Conservation (phyloP, 345 rosid species). For the Pugionium dolabratum region DNA sequence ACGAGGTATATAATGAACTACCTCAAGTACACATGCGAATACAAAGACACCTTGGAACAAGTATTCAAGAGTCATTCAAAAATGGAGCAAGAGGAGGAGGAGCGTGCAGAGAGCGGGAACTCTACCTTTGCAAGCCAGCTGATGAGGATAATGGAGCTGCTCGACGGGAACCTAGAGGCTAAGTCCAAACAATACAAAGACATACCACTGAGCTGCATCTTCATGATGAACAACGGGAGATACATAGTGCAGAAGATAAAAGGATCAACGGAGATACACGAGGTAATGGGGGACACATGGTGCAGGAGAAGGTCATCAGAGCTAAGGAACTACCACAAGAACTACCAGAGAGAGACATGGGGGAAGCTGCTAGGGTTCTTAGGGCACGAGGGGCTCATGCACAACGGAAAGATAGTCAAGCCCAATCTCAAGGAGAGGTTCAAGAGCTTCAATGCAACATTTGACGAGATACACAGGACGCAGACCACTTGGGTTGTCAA, state of each 20-base stretch:
- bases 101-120: conserved; percentile 21
- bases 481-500: not conserved
- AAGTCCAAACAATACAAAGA: conserved; percentile 79
- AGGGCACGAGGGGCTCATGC: not conserved
- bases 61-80: conserved; percentile 71
- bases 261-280: conserved; percentile 61
- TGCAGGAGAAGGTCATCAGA: conserved; percentile 70
- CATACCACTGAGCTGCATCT: conserved; percentile 61
- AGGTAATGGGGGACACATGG: conserved; percentile 71
- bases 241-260: conserved; percentile 83
- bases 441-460: not conserved
- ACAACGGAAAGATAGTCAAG: not conserved
- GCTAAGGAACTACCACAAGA: conserved; percentile 39
- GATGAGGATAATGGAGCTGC: conserved; percentile 64
- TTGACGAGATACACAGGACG: not conserved
- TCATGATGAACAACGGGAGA: conserved; percentile 98
- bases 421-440: not conserved
- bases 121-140: conserved; percentile 53
- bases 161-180: conserved; percentile 59
- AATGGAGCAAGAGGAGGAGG: conserved; percentile 63
- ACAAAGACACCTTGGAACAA: conserved; percentile 74
- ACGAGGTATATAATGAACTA: conserved; percentile 91
- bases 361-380: not conserved
- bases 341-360: not conserved
- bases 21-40: conserved; percentile 69